Percentiles rank a stretch among this genome's conserved stretches.
These are phyloP conservation scores for Volutella citrinella DNA, from an alignment of 2,329 filamentous ascomycete genomes.

Conservation along the genomic window DNA sequence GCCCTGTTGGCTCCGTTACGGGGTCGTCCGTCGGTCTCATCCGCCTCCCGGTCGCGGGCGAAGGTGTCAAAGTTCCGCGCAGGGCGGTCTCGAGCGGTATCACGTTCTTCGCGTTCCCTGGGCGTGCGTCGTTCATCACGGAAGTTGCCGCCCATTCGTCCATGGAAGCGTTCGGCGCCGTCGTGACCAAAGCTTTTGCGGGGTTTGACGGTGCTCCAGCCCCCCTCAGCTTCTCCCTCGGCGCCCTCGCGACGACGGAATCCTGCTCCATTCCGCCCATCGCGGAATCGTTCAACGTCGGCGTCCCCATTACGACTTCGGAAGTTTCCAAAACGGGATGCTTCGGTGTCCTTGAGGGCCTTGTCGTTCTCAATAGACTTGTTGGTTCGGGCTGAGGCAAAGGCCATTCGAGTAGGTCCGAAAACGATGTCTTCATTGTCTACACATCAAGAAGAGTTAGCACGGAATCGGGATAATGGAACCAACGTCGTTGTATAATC, in stretches of 20 bases:
- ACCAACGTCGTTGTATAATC: too few relatives aligned
- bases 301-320: slow-evolving; percentile 49
- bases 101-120: slow-evolving; percentile 57
- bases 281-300: slow-evolving; percentile 50
- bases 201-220: slow-evolving; percentile 72
- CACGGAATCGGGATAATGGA: too few relatives aligned
- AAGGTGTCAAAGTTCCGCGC: slow-evolving; percentile 50
- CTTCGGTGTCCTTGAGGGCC: slow-evolving; percentile 47
- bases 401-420: slow-evolving; percentile 78
- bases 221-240: slow-evolving; percentile 60
- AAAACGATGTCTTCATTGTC: slow-evolving; percentile 80
- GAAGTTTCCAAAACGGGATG: slow-evolving; percentile 57
- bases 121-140: slow-evolving; percentile 42
- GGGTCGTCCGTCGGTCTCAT: slow-evolving; percentile 54
- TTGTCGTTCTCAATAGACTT: slow-evolving; percentile 54
- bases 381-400: slow-evolving; percentile 69
- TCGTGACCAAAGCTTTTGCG: slow-evolving; percentile 72
- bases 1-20: slow-evolving; percentile 65
- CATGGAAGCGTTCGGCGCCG: slow-evolving; percentile 68
- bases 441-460: too few relatives aligned
- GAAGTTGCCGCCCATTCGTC: slow-evolving; percentile 56
- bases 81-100: slow-evolving; percentile 45
- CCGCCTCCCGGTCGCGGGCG: slow-evolving; percentile 45
- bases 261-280: slow-evolving; percentile 44
- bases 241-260: slow-evolving; percentile 53